Evolutionary conservation across 2,329 filamentous ascomycete species (phyloP), one percentile per base, ranked within the genome.

Genomic region (Herpomyces periplanetae): DNA sequence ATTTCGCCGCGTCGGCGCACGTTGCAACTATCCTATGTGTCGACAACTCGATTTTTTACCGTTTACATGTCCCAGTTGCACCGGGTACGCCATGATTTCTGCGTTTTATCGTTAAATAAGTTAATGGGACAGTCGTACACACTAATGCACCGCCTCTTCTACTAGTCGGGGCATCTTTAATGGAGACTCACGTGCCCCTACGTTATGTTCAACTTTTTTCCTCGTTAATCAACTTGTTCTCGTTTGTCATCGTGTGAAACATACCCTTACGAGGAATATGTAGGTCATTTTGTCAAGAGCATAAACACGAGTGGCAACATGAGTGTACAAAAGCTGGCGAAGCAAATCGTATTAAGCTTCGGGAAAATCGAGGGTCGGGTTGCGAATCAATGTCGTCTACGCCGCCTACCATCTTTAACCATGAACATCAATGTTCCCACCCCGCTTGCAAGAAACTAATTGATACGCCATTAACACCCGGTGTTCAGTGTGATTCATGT

Each of bases 31-130:
- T 40, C 47, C 62, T 27, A 84, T 69, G 47, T 96, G 80, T 47
- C 63, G 73, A 35, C 65, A 80, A 34, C 64, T 91, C 24, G 80
- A 91, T 41, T 91, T 96, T 38, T 55, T 96, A 3, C 80, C 80
- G 3, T 91, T 91, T 39, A 51, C 58, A 33, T 96, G 80, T 43
- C 66, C 84, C 35, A 80, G 65, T 28, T 96, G 80, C 42, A 51
- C 43, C 31, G 47, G 47, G 41, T 46, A 31, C 15, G 33, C 28
- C 6, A 19, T 18, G 5, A 12, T 8, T 2, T 9, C 8, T 7
- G 14, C 10, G 8, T 10, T 8, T 15, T n/a, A n/a, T n/a, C n/a
- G n/a, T n/a, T n/a, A n/a, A n/a, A n/a, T n/a, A n/a, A n/a, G n/a
- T n/a, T n/a, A n/a, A n/a, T n/a, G n/a, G n/a, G n/a, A n/a, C n/a